Base-by-base conservation (phyloP, 2,329 filamentous ascomycete genomes). In the Aspergillus ochraceoroseus region DNA sequence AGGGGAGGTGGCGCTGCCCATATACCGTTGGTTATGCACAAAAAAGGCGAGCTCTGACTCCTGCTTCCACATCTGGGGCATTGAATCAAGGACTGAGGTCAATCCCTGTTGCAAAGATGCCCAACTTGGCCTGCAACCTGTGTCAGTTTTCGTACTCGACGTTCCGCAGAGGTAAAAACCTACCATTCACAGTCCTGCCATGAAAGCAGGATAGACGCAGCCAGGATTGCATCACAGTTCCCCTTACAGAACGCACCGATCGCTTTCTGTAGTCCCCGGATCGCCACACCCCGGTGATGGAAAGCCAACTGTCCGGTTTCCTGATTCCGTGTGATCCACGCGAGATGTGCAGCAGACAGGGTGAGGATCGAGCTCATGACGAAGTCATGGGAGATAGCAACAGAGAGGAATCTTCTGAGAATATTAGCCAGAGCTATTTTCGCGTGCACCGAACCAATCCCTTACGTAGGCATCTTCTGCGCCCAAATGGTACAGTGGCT, bases 101-200 rank as follows among this genome's bases (percentile, higher is more conserved):
- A 89, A 89, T 44, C 89, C 90, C 58, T 90, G 85, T 74, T 95
- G 92, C 45, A 95, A 72, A 52, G 89, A 89, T 48, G 84, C 87
- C 90, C 90, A 96, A 66, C 83, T 85, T 64, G 83, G 83, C 85
- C 88, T 94, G 9, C 13, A 31, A 18, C 7, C 5, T 22, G 9
- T 9, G 20, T 22, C 5, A 22, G 20, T 22, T 22, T n/a, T 59
- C 31, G 8, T 26, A 27, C 7, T 11, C 26, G 27, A 18, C 15
- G 4, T 22, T 31, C 15, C 58, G 30, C 53, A 8, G n/a, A 48
- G 9, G 20, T 52, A 41, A 53, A 55, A 27, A 70, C 82, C 73
- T 76, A 94, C 90, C 89, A 96, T 70, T 96, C 90, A 45, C 83
- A 92, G 41, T 87, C 86, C 70, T 96, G 90, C 89, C 92, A 96